phyloP scores from a whole-genome alignment of 305 asterid genomes.

The Stenogyne calaminthoides region DNA sequence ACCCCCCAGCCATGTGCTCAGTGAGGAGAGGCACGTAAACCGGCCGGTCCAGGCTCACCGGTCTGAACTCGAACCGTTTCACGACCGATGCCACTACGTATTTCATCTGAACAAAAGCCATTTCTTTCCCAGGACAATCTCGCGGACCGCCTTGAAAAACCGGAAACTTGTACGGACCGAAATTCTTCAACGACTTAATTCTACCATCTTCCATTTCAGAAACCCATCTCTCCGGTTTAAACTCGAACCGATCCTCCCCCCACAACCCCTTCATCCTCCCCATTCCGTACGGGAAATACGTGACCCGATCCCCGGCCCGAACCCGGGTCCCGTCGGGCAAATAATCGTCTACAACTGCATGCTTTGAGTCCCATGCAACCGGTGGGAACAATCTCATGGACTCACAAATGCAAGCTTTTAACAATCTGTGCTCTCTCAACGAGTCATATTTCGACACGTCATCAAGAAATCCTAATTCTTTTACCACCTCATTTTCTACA shows the following conservation, averaged over 20 bases:
- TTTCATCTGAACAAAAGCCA: constrained; percentile 73
- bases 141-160: constrained; percentile 85
- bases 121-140: constrained; percentile 63
- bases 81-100: constrained; percentile 54
- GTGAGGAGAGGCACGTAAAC: constrained; percentile 66
- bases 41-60: constrained; percentile 43
- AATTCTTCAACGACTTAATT: constrained; percentile 39
- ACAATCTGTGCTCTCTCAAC: constrained; percentile 40
- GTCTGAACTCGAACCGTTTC: constrained; percentile 45
- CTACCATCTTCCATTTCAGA: constrained; percentile 35
- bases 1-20: constrained; percentile 81
- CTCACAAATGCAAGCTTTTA: constrained; percentile 69
- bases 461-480: constrained; percentile 35
- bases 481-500: constrained; percentile 38
- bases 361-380: constrained; percentile 83
- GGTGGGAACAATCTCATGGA: constrained; percentile 76
- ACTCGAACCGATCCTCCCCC: constrained; percentile 62
- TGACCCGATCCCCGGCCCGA: constrained; percentile 61
- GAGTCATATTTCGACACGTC: constrained; percentile 21
- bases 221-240: constrained; percentile 70
- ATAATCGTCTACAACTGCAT: constrained; percentile 43
- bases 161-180: constrained; percentile 56
- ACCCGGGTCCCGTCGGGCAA: constrained; percentile 64
- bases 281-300: constrained; percentile 75
- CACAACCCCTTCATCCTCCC: constrained; percentile 73